Percentiles rank a stretch among this genome's conserved stretches.
Evolutionary conservation across 2,329 filamentous ascomycete genomes (phyloP).

Genomic region (Trichoderma breve): DNA sequence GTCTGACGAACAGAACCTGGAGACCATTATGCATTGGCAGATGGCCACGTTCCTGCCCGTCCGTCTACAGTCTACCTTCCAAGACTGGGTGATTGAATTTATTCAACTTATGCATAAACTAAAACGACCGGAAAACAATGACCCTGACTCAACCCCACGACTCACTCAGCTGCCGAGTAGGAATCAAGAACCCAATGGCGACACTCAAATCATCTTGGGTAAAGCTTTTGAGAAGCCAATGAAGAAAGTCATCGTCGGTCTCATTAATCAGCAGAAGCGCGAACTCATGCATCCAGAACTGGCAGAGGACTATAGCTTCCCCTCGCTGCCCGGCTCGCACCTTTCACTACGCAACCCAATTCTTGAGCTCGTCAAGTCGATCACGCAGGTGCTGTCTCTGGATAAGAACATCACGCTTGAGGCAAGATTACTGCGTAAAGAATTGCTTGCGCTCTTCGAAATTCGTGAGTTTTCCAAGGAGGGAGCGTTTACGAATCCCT

Average conservation of each 20-base stretch:
- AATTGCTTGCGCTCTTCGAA: conserved; percentile 86
- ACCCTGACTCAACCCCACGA: conserved; percentile 51
- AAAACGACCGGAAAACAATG: conserved; percentile 64
- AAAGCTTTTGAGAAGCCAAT: conserved; percentile 83
- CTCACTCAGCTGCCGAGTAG: conserved; percentile 61
- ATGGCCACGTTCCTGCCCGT: conserved; percentile 83
- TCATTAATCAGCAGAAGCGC: conserved; percentile 83
- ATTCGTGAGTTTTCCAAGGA: conserved; percentile 89
- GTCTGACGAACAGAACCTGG: conserved; percentile 68
- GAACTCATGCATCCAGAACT: conserved; percentile 89
- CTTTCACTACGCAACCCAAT: conserved; percentile 60
- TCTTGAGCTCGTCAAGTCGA: conserved; percentile 84
- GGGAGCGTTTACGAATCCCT: conserved; percentile 85
- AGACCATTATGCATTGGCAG: conserved; percentile 98
- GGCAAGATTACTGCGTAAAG: conserved; percentile 82
- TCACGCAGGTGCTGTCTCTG: conserved; percentile 88
- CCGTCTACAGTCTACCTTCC: conserved; percentile 78
- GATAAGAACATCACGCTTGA: conserved; percentile 90
- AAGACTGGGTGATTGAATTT: conserved; percentile 92
- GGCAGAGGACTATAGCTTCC: conserved; percentile 83
- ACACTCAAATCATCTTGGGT: conserved; percentile 67
- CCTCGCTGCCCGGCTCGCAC: conserved; percentile 71
- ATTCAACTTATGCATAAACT: conserved; percentile 88
- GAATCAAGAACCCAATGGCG: conserved; percentile 55
- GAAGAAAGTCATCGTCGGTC: conserved; percentile 78